phyloP scores from a whole-genome alignment of 495 filamentous ascomycete species.

The Astrocystis sublimbata region DNA sequence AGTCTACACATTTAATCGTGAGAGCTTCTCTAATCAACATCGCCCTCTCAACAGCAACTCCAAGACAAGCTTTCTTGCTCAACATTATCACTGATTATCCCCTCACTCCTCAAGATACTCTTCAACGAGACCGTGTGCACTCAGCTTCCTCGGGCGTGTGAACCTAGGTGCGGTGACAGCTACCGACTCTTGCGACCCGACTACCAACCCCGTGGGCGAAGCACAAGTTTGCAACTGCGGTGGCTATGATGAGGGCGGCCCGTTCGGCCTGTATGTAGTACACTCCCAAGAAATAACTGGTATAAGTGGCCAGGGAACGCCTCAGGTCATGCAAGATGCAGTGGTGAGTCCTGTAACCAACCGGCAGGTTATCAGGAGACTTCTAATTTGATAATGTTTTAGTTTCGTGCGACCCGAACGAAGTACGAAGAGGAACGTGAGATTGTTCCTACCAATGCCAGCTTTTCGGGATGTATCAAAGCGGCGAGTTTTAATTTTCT shows the following conservation, averaged over 20 bases:
- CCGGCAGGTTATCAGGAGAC: no score
- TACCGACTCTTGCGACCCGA: not conserved
- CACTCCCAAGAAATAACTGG: slow-evolving; percentile 5
- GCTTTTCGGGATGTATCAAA: not conserved
- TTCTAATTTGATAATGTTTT: not conserved
- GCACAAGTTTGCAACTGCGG: slow-evolving; percentile 1
- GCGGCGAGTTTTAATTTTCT: not conserved
- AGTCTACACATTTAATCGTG: not conserved
- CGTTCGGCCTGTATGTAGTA: not conserved
- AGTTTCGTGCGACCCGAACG: not conserved
- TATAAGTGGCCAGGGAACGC: not conserved
- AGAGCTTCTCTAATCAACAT: not conserved
- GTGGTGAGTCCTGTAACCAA: not conserved
- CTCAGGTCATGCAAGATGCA: not conserved
- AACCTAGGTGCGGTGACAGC: not conserved
- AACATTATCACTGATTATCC: not conserved
- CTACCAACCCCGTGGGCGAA: not conserved
- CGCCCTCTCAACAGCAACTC: not conserved
- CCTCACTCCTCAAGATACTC: not conserved
- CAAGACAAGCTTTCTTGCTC: not conserved
- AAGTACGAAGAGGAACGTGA: no score
- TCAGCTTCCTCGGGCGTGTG: not conserved
- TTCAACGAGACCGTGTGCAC: not conserved
- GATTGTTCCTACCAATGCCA: not conserved
- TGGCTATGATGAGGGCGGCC: not conserved